phyloP scores from a whole-genome alignment of 78 protist genomes.

The Speleostelium caveatum region DNA sequence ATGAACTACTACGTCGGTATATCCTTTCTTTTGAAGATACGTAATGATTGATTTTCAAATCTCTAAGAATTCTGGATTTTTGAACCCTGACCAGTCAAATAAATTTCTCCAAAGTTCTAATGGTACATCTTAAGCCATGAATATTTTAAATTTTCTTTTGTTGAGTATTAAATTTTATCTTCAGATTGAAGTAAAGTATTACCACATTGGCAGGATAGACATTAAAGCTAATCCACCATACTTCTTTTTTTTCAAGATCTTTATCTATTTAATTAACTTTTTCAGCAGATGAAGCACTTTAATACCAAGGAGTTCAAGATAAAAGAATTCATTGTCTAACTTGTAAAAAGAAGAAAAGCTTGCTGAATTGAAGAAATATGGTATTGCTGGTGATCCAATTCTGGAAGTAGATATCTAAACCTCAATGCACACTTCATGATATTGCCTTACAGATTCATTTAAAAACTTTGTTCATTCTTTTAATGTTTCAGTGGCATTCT shows the following conservation, averaged over 20 bases:
- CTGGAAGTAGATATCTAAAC: too few relatives aligned
- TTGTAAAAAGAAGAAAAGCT: too few relatives aligned
- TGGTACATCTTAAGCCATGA: constrained; percentile 90
- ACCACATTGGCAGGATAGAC: constrained; percentile 93
- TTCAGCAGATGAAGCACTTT: too few relatives aligned
- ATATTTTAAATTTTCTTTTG: constrained; percentile 59
- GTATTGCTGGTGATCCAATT: too few relatives aligned
- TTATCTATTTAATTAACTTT: constrained; percentile 83
- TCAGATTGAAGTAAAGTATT: constrained; percentile 85
- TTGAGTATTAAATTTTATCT: constrained; percentile 93
- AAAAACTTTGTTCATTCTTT: too few relatives aligned
- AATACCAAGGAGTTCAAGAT: too few relatives aligned
- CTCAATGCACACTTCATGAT: too few relatives aligned
- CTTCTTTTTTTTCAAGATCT: constrained; percentile 88
- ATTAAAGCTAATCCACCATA: constrained; percentile 73
- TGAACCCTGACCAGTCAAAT: constrained; percentile 87
- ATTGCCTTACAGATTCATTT: too few relatives aligned
- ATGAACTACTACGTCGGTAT: constrained; percentile 88
- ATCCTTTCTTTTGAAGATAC: constrained; percentile 93
- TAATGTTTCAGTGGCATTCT: too few relatives aligned
- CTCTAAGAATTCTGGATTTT: constrained; percentile 86
- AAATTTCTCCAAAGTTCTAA: constrained; percentile 95
- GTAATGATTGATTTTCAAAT: constrained; percentile 96
- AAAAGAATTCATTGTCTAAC: too few relatives aligned
- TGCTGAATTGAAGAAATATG: too few relatives aligned